These are phyloP conservation scores for Ophiosphaerella korrae DNA, from an alignment of 2,329 filamentous ascomycete genomes.

Conservation along the genomic window DNA sequence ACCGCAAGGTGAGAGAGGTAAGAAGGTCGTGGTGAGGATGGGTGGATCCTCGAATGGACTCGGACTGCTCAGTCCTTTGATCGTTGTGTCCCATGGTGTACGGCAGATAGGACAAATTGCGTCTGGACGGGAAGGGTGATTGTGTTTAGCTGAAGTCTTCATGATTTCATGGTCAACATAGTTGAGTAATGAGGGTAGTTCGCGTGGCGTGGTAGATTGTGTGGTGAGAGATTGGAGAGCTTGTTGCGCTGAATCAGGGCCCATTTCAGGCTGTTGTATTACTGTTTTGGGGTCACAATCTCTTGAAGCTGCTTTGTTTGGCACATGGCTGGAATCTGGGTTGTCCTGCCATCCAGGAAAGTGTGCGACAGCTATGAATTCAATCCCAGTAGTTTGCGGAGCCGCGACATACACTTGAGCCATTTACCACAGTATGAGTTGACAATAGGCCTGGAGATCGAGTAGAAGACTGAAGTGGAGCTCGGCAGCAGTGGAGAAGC, in stretches of 20 bases:
- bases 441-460: not conserved
- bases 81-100: slow-evolving; percentile 8
- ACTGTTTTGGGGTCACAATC: not conserved
- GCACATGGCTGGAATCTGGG: not conserved
- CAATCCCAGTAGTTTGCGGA: not conserved
- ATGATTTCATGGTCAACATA: slow-evolving; percentile 29
- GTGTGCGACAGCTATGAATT: not conserved
- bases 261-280: not conserved
- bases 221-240: not conserved
- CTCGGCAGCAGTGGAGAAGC: not conserved
- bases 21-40: slow-evolving; percentile 12
- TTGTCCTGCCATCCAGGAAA: not conserved
- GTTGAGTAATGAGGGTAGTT: slow-evolving; percentile 22
- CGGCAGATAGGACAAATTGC: slow-evolving; percentile 16
- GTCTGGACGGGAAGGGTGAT: slow-evolving; percentile 8
- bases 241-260: not conserved
- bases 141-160: slow-evolving; percentile 3
- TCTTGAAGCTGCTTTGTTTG: not conserved
- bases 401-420: not conserved
- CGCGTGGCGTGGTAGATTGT: not conserved
- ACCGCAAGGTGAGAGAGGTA: slow-evolving; percentile 25
- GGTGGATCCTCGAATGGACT: too few relatives aligned
- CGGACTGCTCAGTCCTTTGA: not conserved
- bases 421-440: not conserved
- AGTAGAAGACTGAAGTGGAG: not conserved